These are phyloP conservation scores for Thinopyrum elongatum DNA, from an alignment of 176 grass and related monocot species.

Conservation along the genomic window DNA sequence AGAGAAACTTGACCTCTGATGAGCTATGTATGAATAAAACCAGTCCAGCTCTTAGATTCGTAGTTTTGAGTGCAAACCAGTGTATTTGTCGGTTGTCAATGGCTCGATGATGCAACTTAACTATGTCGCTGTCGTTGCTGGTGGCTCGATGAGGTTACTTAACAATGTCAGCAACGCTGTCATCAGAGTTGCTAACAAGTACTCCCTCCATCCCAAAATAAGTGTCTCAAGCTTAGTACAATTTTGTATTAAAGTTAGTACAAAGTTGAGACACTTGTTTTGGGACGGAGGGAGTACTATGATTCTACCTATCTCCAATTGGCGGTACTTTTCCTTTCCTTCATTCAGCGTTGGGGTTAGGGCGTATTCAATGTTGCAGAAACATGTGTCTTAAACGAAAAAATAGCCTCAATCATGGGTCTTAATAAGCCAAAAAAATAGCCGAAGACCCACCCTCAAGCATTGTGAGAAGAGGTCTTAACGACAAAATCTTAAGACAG, in stretches of 20 bases:
- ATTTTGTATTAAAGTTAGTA: no score
- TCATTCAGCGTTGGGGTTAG: no score
- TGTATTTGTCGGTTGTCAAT: background rate
- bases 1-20: background rate
- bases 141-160: background rate
- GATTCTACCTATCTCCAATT: background rate
- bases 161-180: background rate
- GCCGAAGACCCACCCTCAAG: no score
- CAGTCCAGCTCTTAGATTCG: background rate
- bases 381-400: no score
- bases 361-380: no score
- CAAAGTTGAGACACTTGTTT: no score
- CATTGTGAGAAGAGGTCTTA: no score
- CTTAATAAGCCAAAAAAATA: no score
- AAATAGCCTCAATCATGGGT: no score
- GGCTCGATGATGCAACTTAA: background rate
- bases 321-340: background rate
- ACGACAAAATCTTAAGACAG: no score
- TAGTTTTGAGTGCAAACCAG: conserved; percentile 14
- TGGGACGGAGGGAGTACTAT: background rate
- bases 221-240: no score
- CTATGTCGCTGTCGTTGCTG: background rate
- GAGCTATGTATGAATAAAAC: conserved; percentile 26
- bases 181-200: background rate
- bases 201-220: no score